Evolutionary conservation across 2,329 filamentous ascomycete genomes (phyloP), one percentile per base, ranked within the genome.

Genomic region (Onygena corvina): DNA sequence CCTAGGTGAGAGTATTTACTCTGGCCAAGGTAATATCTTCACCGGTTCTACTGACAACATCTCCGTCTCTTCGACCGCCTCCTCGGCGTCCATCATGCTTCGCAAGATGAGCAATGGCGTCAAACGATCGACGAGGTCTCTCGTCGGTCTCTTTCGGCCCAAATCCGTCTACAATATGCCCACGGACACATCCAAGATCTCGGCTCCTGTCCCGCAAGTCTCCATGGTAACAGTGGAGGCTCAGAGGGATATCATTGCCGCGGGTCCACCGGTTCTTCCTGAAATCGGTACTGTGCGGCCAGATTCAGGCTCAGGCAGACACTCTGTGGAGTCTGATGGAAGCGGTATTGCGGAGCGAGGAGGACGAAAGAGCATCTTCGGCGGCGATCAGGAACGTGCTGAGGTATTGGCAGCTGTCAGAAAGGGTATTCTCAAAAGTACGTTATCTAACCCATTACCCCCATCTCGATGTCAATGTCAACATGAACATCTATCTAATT

Each of bases 101-200:
- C 81, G 92, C 48, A 98, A 98, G 72, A 98, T 98, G 92, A 92
- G 92, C 50, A 87, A 88, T 56, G 89, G 90, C n/a, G 84, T 96
- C 80, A 96, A 94, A 76, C 93, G 92, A 68, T 83, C 87, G 47
- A 84, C 84, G 14, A 79, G 89, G 44, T 95, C 89, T 20, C 78
- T 98, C 48, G 93, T 93, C 57, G 92, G 92, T 21, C 74, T 98
- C 5, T 98, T 98, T 71, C 77, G 92, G 54, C 90, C 92, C 0
- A 98, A 96, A 66, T 96, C 90, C 1, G 75, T 94, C 12, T 77
- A 90, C 58, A 89, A 87, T 27, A 80, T 83, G 16, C 75, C 80
- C 27, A 79, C 83, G 2, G 88, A 94, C 57, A 71, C 75, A 4
- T 74, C 77, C 23, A 67, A 80, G 1, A 67, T 64, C 1, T 77